phyloP scores from a whole-genome alignment of 192 early-diverging fungal genomes.

The Gonapodya prolifera region DNA sequence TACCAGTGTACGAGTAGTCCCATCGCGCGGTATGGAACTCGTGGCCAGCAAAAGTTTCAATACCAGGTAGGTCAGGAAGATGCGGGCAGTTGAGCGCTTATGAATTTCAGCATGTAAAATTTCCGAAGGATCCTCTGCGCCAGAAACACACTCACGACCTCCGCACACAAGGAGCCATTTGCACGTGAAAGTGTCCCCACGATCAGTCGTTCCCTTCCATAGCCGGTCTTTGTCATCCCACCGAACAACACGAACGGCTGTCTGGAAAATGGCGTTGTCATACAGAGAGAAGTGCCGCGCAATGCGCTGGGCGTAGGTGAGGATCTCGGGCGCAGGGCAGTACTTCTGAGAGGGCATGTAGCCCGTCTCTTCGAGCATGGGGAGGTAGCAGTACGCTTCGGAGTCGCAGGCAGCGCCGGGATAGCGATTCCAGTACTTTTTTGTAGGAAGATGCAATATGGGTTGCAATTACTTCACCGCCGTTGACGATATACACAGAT shows the following conservation, averaged over 20 bases:
- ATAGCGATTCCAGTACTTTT: slow-evolving; percentile 3
- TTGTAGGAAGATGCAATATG: no score
- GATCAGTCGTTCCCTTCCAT: background rate
- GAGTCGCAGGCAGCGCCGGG: slow-evolving; percentile 6
- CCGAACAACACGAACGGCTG: background rate
- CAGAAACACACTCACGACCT: background rate
- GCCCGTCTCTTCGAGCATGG: background rate
- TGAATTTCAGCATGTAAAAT: background rate
- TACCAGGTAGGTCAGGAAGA: background rate
- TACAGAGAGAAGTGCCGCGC: slow-evolving; percentile 1
- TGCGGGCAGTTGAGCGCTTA: slow-evolving; percentile 1
- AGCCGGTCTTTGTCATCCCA: background rate
- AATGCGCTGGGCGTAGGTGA: background rate
- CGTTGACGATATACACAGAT: no score
- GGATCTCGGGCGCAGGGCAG: background rate
- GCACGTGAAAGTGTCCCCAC: background rate
- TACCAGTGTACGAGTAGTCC: background rate
- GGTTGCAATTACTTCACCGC: no score
- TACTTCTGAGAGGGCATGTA: background rate
- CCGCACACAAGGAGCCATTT: background rate
- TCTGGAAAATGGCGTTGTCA: background rate
- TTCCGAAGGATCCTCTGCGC: background rate
- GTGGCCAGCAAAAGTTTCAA: background rate
- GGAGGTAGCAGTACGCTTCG: slow-evolving; percentile 6
- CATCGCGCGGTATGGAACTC: slow-evolving; percentile 2